Conservation (phyloP, 2,329 filamentous ascomycete genomes). For the Cladorrhinum sp. region DNA sequence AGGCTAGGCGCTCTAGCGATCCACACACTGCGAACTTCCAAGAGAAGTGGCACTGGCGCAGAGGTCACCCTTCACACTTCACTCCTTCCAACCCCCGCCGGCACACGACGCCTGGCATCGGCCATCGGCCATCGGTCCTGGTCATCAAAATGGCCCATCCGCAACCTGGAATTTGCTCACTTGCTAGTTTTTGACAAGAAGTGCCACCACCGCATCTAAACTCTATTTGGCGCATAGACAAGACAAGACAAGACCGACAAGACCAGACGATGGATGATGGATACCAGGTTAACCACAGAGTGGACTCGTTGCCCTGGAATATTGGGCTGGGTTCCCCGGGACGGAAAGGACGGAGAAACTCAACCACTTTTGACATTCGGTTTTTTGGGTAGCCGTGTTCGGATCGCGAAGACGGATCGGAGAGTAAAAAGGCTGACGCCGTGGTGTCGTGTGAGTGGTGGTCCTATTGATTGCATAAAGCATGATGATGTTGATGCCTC, state of each 20-base stretch:
- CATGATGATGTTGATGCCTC: background rate
- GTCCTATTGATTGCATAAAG: background rate
- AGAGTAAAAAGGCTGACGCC: background rate
- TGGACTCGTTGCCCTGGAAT: background rate
- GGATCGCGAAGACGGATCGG: background rate
- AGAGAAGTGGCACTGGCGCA: background rate
- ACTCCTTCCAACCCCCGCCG: background rate
- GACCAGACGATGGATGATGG: background rate
- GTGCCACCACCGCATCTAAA: background rate
- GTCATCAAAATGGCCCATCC: too few species aligned
- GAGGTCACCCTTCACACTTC: background rate
- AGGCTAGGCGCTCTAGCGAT: slow-evolving; percentile 12
- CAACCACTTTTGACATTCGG: background rate
- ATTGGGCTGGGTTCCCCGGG: background rate
- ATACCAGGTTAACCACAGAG: background rate
- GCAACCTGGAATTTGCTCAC: too few species aligned
- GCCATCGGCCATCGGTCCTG: background rate
- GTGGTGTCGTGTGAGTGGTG: background rate
- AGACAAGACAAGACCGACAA: background rate
- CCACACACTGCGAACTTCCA: slow-evolving; percentile 12
- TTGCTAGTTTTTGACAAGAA: background rate
- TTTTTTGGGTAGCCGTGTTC: background rate
- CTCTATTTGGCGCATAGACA: background rate
- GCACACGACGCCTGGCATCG: background rate
- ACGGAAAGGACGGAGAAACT: background rate